Conservation (phyloP, 2,329 filamentous ascomycete genomes). For the Didymella segeticola region DNA sequence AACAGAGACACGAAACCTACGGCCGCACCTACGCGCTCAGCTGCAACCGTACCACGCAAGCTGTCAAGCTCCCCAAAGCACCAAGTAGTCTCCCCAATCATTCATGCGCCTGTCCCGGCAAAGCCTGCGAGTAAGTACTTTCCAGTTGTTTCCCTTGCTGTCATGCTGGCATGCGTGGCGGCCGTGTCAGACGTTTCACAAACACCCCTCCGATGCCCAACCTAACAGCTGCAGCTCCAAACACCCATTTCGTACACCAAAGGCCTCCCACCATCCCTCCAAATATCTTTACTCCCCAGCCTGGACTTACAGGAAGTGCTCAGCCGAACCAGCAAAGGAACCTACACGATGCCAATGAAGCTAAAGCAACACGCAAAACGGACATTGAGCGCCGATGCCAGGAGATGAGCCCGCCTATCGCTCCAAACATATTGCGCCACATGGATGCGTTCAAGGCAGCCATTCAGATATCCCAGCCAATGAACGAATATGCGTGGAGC, state of each 20-base stretch:
- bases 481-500: conserved; percentile 74
- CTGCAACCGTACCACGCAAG: conserved; percentile 25
- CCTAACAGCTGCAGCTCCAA: conserved; percentile 42
- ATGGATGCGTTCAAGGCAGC: conserved; percentile 78
- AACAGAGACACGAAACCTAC: conserved; percentile 34
- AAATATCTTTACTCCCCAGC: conserved; percentile 41
- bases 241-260: conserved; percentile 36
- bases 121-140: conserved; percentile 39
- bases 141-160: conserved; percentile 25
- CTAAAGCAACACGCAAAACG: conserved; percentile 68
- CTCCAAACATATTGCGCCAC: conserved; percentile 67
- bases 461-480: conserved; percentile 70
- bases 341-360: conserved; percentile 66
- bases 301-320: conserved; percentile 27
- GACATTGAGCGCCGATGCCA: conserved; percentile 77
- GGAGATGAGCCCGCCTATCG: conserved; percentile 70
- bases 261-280: conserved; percentile 45
- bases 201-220: conserved; percentile 30
- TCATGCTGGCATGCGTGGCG: conserved; percentile 20
- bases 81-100: conserved; percentile 37
- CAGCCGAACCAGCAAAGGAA: conserved; percentile 57
- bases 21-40: conserved; percentile 26
- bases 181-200: conserved; percentile 25
- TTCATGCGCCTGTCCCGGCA: conserved; percentile 42
- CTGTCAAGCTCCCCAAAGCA: conserved; percentile 35